These are phyloP conservation scores for Leucosporidium scottii DNA, from an alignment of 768 basidiomycete species.

Conservation along the genomic window DNA sequence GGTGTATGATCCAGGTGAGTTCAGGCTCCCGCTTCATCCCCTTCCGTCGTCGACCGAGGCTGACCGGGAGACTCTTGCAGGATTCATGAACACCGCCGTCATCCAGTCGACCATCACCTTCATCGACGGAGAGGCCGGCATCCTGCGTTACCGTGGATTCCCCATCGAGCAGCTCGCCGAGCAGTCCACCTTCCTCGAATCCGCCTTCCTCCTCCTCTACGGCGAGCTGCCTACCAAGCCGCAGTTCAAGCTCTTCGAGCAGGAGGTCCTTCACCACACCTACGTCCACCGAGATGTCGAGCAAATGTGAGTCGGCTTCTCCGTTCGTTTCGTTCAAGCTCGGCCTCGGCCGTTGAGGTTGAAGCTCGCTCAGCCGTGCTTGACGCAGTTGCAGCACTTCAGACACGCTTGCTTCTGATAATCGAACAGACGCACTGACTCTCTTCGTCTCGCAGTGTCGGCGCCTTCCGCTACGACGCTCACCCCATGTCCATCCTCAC, in stretches of 20 bases:
- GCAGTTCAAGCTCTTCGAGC: slow-evolving; percentile 54
- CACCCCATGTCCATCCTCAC: slow-evolving; percentile 86
- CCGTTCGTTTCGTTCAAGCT: no score
- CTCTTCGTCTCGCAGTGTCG: neutral
- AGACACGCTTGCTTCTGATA: no score
- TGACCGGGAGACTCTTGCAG: neutral
- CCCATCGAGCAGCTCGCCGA: slow-evolving; percentile 85
- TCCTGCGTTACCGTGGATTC: slow-evolving; percentile 63
- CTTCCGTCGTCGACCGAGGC: neutral
- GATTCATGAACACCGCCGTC: slow-evolving; percentile 55
- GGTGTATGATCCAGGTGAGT: slow-evolving; percentile 21
- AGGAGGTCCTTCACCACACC: slow-evolving; percentile 71
- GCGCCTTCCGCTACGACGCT: slow-evolving; percentile 73
- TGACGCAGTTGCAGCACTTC: no score
- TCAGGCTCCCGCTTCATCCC: neutral
- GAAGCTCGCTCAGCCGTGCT: no score
- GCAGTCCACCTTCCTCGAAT: slow-evolving; percentile 71
- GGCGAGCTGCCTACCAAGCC: slow-evolving; percentile 62
- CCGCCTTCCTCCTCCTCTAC: slow-evolving; percentile 77
- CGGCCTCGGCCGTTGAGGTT: no score
- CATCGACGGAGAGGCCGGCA: slow-evolving; percentile 70
- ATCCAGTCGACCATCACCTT: slow-evolving; percentile 59
- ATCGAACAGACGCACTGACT: no score
- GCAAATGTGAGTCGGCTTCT: slow-evolving; percentile 3
- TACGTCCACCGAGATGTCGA: slow-evolving; percentile 28